Conservation (phyloP, 768 basidiomycete genomes). For the Amanita muscaria region DNA sequence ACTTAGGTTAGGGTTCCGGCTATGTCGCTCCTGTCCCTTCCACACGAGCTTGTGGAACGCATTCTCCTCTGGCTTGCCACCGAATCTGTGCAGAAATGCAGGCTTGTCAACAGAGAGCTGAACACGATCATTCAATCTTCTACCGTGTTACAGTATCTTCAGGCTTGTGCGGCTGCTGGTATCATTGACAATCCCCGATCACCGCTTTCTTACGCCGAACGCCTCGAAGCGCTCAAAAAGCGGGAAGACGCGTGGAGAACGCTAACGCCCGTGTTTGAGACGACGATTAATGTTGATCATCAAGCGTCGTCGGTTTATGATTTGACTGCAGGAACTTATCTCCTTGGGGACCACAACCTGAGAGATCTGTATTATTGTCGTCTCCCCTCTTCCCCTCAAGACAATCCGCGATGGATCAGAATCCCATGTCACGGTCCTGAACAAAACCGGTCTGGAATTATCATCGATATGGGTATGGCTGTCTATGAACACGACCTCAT, state of each 20-base stretch:
- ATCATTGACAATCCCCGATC: slow-evolving; percentile 23
- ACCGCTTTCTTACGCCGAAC: slow-evolving; percentile 17
- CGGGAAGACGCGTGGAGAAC: slow-evolving; percentile 25
- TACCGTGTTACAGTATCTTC: slow-evolving; percentile 23
- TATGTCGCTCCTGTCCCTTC: slow-evolving; percentile 10
- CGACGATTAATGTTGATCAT: slow-evolving; percentile 19
- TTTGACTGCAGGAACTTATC: slow-evolving; percentile 30
- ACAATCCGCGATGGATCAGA: slow-evolving; percentile 21
- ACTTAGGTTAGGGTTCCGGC: slow-evolving; percentile 2
- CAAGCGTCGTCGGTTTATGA: slow-evolving; percentile 33
- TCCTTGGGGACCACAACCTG: slow-evolving; percentile 17
- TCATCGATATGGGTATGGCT: slow-evolving; percentile 37
- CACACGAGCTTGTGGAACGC: slow-evolving; percentile 20
- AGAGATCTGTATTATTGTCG: slow-evolving; percentile 24
- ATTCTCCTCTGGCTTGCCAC: slow-evolving; percentile 21
- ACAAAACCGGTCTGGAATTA: slow-evolving; percentile 3
- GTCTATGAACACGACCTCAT: slow-evolving; percentile 38
- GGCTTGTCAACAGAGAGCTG: slow-evolving; percentile 16
- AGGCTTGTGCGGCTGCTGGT: slow-evolving; percentile 18
- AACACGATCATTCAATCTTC: slow-evolving; percentile 20
- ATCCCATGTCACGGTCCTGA: slow-evolving; percentile 18
- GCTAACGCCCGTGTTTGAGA: slow-evolving; percentile 18
- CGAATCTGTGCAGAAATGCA: slow-evolving; percentile 18
- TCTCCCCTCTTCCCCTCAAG: slow-evolving; percentile 22
- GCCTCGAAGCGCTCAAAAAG: slow-evolving; percentile 17